Conservation (phyloP, 345 rosid species). For the Eucalyptus pauciflora region DNA sequence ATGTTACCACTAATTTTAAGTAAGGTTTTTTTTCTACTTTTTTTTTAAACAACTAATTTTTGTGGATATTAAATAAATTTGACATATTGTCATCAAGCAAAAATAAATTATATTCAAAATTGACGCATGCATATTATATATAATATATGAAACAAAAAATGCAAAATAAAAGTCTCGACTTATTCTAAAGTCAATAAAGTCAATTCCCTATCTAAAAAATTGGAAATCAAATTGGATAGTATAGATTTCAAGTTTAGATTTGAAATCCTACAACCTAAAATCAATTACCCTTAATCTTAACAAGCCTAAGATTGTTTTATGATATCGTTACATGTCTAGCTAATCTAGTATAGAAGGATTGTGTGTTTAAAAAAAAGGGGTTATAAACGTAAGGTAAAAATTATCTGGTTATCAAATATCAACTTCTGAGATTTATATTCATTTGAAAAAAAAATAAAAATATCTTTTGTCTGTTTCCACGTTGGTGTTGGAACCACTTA, state of each 20-base stretch:
- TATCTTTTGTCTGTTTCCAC: neutral
- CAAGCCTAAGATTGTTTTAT: neutral
- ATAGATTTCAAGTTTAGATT: fast-evolving
- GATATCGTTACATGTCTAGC: neutral
- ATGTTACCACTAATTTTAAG: neutral
- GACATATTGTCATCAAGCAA: neutral
- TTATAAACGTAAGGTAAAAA: neutral
- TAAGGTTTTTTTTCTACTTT: fast-evolving
- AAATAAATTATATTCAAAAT: neutral
- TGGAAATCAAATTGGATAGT: fast-evolving
- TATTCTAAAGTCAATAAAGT: neutral
- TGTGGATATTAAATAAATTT: neutral
- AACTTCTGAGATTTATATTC: neutral
- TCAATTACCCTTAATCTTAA: fast-evolving
- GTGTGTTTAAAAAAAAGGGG: neutral
- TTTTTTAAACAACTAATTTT: neutral
- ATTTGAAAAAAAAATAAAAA: neutral
- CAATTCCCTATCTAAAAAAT: fast-evolving
- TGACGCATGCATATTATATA: neutral
- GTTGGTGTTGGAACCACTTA: neutral
- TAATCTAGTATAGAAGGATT: neutral
- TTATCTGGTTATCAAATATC: neutral
- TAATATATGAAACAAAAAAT: neutral
- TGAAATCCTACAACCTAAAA: fast-evolving
- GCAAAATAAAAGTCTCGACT: neutral